Base-by-base conservation (phyloP, 2,329 filamentous ascomycete species). In the Xylariales sp. region DNA sequence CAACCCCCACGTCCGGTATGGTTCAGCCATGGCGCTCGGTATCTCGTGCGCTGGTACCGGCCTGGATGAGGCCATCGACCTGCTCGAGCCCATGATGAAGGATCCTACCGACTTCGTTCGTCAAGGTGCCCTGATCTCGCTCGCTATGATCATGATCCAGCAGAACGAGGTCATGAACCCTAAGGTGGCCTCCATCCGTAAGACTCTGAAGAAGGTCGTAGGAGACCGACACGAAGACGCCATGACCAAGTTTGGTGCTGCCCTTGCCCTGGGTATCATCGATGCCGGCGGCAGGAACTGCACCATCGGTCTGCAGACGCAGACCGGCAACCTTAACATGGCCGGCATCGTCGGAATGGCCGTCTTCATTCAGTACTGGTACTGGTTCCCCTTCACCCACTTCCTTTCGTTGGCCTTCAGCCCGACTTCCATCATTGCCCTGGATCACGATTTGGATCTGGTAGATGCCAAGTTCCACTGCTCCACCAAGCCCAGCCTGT, bases 281-380 rank as follows among this genome's bases (percentile, higher is more conserved):
- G 93, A 98, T 65, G 93, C 93, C 44, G 93, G 94, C 59, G 93
- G 93, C 34, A 86, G 94, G 44, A 98, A 98, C 69, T 98, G 93
- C 74, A 96, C 93, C 14, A 97, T 98, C 51, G 91, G 91, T 20
- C 76, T 98, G 27, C 93, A 98, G 63, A 98, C 93, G 2, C 93
- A 95, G 66, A 96, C 91, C 1, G 94, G 94, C 47, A 98, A 96
- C 60, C 80, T 98, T 49, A 97, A 98, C 72, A 96, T 98, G 90
- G 82, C 90, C 14, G 94, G 88, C 44, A 95, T 98, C 49, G 90
- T 98, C 14, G 94, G 93, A 50, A 95, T 95, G 82, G 91, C 89
- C 19, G 86, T 98, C 38, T 98, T 98, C 67, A 95, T 90, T 7
- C 93, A 98, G 62, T 98, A 98, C 71, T 98, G 93, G 93, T 98